These are phyloP conservation scores for Trichoderma afroharzianum DNA, from an alignment of 2,329 filamentous ascomycete genomes.

Conservation along the genomic window DNA sequence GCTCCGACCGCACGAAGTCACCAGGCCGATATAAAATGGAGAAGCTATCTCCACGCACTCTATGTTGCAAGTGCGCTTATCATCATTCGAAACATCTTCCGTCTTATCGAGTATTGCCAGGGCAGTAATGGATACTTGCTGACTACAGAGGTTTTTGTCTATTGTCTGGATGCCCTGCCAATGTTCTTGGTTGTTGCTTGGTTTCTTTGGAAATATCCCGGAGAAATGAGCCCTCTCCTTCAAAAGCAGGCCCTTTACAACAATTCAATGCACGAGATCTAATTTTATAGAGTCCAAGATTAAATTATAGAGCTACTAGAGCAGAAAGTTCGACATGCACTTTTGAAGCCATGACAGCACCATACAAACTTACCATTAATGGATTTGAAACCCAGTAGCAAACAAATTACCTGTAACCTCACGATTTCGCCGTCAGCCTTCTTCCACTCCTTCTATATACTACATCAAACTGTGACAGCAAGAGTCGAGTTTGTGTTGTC, in stretches of 20 bases:
- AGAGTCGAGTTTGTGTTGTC: too few species aligned
- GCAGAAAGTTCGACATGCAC: neutral
- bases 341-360: too few species aligned
- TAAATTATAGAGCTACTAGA: neutral
- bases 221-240: neutral
- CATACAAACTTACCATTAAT: too few species aligned
- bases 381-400: too few species aligned
- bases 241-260: neutral
- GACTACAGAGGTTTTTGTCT: neutral
- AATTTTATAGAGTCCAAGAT: neutral
- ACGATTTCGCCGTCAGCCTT: too few species aligned
- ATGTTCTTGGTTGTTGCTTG: slow-evolving; percentile 1
- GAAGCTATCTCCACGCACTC: neutral
- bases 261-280: neutral
- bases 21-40: neutral
- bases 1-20: neutral
- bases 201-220: neutral
- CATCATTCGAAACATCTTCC: neutral
- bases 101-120: neutral
- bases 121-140: neutral
- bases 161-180: neutral
- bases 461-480: too few species aligned
- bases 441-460: too few species aligned
- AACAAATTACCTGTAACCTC: too few species aligned
- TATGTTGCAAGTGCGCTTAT: neutral